Evolutionary conservation across 345 rosid species (phyloP).

Genomic region (Rhodomyrtus tomentosa): DNA sequence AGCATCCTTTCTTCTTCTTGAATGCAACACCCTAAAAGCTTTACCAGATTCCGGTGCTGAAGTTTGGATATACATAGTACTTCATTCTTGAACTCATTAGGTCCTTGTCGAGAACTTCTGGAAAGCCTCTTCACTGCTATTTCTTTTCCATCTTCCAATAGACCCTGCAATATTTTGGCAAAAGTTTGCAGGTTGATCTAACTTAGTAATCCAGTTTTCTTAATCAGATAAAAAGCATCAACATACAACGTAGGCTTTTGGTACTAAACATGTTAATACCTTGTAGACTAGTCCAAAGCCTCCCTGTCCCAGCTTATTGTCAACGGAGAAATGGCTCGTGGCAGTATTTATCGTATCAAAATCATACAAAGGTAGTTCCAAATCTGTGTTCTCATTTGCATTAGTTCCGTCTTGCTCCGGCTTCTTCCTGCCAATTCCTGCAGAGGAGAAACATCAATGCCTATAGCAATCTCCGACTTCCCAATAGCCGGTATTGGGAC

Average conservation of each 20-base stretch:
- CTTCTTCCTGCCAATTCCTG: conserved; percentile 2
- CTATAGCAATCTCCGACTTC: background rate
- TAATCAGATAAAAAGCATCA: background rate
- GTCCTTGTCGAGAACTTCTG: conserved; percentile 18
- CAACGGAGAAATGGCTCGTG: conserved; percentile 10
- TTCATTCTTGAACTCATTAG: conserved; percentile 28
- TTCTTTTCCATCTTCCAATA: conserved; percentile 14
- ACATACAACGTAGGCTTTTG: background rate
- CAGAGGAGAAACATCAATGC: background rate
- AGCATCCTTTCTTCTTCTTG: conserved; percentile 18
- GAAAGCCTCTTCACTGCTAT: conserved; percentile 31
- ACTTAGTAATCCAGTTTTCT: background rate
- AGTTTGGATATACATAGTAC: conserved; percentile 19
- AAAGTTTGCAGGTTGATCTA: background rate
- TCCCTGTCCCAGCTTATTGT: conserved; percentile 23
- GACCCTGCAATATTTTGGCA: conserved; percentile 11
- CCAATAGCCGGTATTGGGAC: background rate
- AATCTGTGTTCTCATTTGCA: conserved; percentile 9
- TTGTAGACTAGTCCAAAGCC: conserved; percentile 34
- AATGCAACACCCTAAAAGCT: conserved; percentile 22
- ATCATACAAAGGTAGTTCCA: conserved; percentile 21
- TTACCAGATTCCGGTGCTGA: conserved; percentile 36
- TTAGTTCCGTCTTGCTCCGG: background rate
- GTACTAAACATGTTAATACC: conserved; percentile 5
- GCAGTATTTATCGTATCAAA: conserved; percentile 11